Evolutionary conservation across 352 stramenopile genomes (phyloP).

Genomic region (Pythium dissotocum): DNA sequence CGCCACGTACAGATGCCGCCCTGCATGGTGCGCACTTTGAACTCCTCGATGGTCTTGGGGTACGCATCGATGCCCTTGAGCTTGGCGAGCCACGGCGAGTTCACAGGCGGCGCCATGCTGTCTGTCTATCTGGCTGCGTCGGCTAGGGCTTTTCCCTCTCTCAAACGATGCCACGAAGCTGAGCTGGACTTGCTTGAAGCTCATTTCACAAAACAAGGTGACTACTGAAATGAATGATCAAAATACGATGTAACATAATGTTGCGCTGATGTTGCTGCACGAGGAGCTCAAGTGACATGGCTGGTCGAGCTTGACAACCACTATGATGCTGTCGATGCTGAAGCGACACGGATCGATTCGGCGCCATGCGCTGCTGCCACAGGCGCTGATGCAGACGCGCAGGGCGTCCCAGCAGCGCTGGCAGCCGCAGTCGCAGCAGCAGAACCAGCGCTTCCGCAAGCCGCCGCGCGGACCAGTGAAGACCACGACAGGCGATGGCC

Average conservation of each 20-base stretch:
- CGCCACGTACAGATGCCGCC: conserved; percentile 66
- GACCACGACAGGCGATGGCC: conserved; percentile 33
- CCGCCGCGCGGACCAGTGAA: conserved; percentile 4
- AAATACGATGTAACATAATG: not conserved
- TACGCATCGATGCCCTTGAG: conserved; percentile 72
- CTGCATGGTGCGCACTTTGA: conserved; percentile 85
- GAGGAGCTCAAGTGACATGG: not conserved
- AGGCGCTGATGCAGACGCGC: not conserved
- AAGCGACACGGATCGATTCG: conserved; percentile 8
- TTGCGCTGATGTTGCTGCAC: conserved; percentile 15
- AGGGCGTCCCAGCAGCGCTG: not conserved
- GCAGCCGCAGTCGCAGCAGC: not conserved
- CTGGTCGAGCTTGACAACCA: not conserved
- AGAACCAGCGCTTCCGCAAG: conserved; percentile 14
- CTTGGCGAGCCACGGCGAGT: conserved; percentile 34
- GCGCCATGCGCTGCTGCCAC: conserved; percentile 3
- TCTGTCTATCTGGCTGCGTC: not conserved
- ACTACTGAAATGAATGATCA: not conserved
- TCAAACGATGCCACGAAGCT: conserved; percentile 25
- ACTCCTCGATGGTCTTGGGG: conserved; percentile 88
- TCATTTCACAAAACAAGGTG: conserved; percentile 24
- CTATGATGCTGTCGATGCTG: not conserved
- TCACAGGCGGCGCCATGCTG: conserved; percentile 21
- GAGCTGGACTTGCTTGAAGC: conserved; percentile 14
- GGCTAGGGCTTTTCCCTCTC: not conserved